A percentile compares a stretch with the other conserved stretches of the same genome.
These are phyloP conservation scores for Eimeria praecox DNA, from an alignment of 169 alveolate species.

Conservation along the genomic window DNA sequence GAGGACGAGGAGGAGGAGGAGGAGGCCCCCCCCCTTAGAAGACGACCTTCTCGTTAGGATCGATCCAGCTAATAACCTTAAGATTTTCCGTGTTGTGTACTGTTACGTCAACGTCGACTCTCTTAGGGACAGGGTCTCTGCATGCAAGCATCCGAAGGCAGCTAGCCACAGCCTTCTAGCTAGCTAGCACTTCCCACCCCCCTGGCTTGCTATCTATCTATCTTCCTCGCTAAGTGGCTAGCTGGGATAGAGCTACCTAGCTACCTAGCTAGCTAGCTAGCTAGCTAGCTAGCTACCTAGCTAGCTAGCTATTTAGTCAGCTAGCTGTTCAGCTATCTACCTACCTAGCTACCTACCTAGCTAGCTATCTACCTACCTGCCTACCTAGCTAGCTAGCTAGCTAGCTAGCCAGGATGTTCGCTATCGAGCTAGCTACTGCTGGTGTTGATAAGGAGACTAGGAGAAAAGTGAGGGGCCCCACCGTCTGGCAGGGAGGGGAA, in stretches of 20 bases:
- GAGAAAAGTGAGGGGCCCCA: background rate
- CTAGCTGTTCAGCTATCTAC: background rate
- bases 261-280: background rate
- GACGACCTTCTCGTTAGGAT: conserved; percentile 92
- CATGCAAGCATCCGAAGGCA: background rate
- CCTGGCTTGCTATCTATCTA: background rate
- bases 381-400: background rate
- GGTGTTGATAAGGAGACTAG: background rate
- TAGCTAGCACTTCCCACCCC: background rate
- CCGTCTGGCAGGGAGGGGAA: conserved; percentile 81
- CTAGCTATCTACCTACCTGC: background rate
- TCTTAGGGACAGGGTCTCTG: conserved; percentile 92
- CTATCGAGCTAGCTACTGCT: background rate
- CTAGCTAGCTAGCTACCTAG: background rate
- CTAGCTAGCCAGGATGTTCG: background rate
- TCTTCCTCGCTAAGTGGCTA: background rate
- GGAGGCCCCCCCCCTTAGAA: conserved; percentile 64
- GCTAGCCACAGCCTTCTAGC: conserved; percentile 17
- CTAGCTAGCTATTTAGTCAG: background rate
- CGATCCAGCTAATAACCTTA: conserved; percentile 94
- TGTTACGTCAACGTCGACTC: conserved; percentile 93
- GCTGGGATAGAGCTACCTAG: background rate
- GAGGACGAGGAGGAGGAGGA: too few relatives aligned
- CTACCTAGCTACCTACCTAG: background rate
- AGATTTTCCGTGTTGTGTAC: conserved; percentile 88